A percentile compares a stretch with the other conserved stretches of the same genome.
phyloP scores from a whole-genome alignment of 495 filamentous ascomycete species.

The Xanthoparmelia taractica region DNA sequence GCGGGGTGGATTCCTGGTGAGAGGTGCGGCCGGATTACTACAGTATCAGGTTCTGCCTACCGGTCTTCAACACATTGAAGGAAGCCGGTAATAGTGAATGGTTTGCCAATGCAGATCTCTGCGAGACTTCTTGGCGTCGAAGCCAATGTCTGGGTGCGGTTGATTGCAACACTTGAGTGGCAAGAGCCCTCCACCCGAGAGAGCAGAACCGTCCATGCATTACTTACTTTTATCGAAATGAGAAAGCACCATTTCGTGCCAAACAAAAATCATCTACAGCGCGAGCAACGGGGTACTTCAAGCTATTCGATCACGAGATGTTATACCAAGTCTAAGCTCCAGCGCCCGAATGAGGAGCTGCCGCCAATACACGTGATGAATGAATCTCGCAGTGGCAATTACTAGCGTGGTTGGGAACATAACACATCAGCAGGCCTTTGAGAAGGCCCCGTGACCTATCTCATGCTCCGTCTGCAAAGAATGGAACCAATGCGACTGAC shows the following conservation, averaged over 20 bases:
- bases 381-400: no score
- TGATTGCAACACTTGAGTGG: not conserved
- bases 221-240: not conserved
- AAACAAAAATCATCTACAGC: not conserved
- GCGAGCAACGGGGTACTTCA: not conserved
- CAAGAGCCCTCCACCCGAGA: not conserved
- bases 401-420: not conserved
- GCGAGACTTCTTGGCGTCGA: not conserved
- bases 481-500: not conserved
- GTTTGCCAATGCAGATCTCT: not conserved
- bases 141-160: not conserved
- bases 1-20: not conserved
- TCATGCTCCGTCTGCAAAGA: no score
- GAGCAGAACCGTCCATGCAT: not conserved
- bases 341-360: not conserved
- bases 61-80: not conserved
- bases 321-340: not conserved
- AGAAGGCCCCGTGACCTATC: not conserved
- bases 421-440: not conserved
- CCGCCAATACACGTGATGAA: not conserved
- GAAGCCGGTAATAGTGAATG: not conserved
- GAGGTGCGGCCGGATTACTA: not conserved
- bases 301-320: not conserved
- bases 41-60: not conserved
- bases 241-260: not conserved